Conservation (phyloP, 106 monocot genomes). For the Agapanthus africanus region DNA sequence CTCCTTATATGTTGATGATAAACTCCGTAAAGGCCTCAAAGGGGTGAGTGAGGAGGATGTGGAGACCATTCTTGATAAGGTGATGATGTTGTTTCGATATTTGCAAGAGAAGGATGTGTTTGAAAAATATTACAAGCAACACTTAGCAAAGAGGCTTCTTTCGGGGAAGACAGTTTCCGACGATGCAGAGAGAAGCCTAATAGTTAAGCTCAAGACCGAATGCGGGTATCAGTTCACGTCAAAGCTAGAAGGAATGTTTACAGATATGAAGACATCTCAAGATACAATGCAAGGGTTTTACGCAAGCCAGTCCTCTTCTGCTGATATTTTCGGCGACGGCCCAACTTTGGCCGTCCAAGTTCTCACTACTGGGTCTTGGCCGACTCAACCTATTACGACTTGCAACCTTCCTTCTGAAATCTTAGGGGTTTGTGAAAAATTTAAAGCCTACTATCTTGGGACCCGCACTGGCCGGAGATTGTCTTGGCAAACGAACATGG, state of each 20-base stretch:
- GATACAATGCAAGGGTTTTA: slow-evolving; percentile 68
- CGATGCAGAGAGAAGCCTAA: slow-evolving; percentile 67
- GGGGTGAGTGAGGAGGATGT: slow-evolving; percentile 54
- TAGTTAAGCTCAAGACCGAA: slow-evolving; percentile 91
- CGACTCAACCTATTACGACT: slow-evolving; percentile 52
- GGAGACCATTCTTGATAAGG: slow-evolving; percentile 54
- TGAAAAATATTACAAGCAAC: slow-evolving; percentile 76
- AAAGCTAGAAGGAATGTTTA: slow-evolving; percentile 72
- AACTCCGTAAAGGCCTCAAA: slow-evolving; percentile 74
- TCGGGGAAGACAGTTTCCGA: slow-evolving; percentile 65
- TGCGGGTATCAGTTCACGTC: slow-evolving; percentile 82
- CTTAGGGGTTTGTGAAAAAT: slow-evolving; percentile 59
- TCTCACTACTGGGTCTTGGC: slow-evolving; percentile 92
- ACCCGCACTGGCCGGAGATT: slow-evolving; percentile 80
- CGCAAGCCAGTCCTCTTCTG: slow-evolving; percentile 35
- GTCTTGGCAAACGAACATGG: slow-evolving; percentile 94
- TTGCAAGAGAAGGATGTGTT: slow-evolving; percentile 73
- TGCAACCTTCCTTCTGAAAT: slow-evolving; percentile 89
- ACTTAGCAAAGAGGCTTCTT: slow-evolving; percentile 64
- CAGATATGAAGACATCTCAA: slow-evolving; percentile 64
- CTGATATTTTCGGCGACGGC: slow-evolving; percentile 40
- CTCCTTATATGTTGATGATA: slow-evolving; percentile 86
- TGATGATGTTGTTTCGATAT: slow-evolving; percentile 93
- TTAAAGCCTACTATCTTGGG: slow-evolving; percentile 69
- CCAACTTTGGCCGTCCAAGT: slow-evolving; percentile 75